These are phyloP conservation scores for Cudoniella acicularis DNA, from an alignment of 495 filamentous ascomycete genomes.

Conservation along the genomic window DNA sequence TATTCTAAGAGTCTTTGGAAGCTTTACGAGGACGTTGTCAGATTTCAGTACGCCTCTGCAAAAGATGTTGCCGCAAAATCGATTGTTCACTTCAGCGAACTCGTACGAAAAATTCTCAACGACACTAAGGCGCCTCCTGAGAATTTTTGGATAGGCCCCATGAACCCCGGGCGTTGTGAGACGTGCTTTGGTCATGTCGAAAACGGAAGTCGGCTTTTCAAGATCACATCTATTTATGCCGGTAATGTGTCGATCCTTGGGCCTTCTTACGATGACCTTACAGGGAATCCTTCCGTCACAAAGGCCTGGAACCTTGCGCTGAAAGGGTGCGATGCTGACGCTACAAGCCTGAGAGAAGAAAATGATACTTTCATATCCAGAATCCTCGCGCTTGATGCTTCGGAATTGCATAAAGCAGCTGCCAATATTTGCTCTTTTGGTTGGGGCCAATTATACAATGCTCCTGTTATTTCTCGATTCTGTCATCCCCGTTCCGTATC, in stretches of 20 bases:
- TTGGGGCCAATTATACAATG: not conserved
- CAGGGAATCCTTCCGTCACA: not conserved
- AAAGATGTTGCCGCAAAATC: not conserved
- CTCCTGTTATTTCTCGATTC: not conserved
- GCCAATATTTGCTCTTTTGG: not conserved
- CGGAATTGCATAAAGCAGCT: not conserved
- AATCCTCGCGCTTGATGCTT: slow-evolving; percentile 3
- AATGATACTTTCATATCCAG: slow-evolving; percentile 8
- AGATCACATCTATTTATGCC: not conserved
- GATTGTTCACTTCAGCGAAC: slow-evolving; percentile 11
- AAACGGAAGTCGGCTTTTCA: not conserved
- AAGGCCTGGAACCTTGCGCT: slow-evolving; percentile 1
- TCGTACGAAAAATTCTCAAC: slow-evolving; percentile 1
- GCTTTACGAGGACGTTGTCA: slow-evolving; percentile 11
- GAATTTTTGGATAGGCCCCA: not conserved
- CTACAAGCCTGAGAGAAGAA: not conserved
- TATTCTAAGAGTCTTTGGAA: slow-evolving; percentile 13
- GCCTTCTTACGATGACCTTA: slow-evolving; percentile 7
- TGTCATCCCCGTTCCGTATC: not conserved
- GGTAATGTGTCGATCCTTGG: slow-evolving; percentile 5
- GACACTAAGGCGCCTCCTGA: not conserved
- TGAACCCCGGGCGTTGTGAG: not conserved
- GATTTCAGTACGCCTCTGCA: slow-evolving; percentile 1
- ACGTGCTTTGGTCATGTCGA: not conserved
- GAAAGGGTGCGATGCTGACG: not conserved